A percentile compares a stretch with the other conserved stretches of the same genome.
These are phyloP conservation scores for Stephanodiscus triporus DNA, from an alignment of 108 stramenopile genomes.

Conservation along the genomic window DNA sequence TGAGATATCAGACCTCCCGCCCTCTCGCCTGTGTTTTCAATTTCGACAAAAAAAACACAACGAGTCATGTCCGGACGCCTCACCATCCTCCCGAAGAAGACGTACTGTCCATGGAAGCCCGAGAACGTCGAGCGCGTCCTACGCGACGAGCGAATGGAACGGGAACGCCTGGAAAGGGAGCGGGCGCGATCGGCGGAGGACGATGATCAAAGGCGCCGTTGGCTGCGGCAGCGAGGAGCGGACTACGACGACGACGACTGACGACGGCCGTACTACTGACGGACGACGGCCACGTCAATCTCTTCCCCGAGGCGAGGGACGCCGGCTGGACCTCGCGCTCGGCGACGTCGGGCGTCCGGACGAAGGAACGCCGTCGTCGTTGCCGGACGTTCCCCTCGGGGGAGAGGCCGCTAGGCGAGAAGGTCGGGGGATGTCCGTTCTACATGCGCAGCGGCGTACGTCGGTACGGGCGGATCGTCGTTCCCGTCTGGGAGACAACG, in stretches of 20 bases:
- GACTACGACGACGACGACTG: slow-evolving; percentile 3
- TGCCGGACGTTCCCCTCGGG: no score
- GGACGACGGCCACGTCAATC: slow-evolving; percentile 33
- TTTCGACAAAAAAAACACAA: no score
- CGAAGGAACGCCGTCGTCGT: no score
- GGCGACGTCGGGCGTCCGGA: not conserved
- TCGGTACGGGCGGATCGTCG: not conserved
- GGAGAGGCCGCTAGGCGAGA: slow-evolving; percentile 30
- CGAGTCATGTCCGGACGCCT: slow-evolving; percentile 90
- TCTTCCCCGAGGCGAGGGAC: slow-evolving; percentile 43
- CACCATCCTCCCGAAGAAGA: slow-evolving; percentile 87
- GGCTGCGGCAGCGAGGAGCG: not conserved
- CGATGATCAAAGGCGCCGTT: slow-evolving; percentile 1
- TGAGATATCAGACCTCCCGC: no score
- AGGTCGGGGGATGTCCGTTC: slow-evolving; percentile 31
- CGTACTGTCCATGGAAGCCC: slow-evolving; percentile 91
- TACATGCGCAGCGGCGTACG: slow-evolving; percentile 26
- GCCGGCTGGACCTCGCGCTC: slow-evolving; percentile 14
- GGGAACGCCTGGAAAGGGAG: slow-evolving; percentile 56
- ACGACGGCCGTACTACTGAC: not conserved
- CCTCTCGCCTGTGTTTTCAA: no score
- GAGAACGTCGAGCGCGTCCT: slow-evolving; percentile 86
- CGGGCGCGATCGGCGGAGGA: slow-evolving; percentile 18
- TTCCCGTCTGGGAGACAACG: slow-evolving; percentile 1
- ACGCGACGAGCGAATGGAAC: slow-evolving; percentile 74